A percentile compares a stretch with the other conserved stretches of the same genome.
Conservation (phyloP, 2,329 filamentous ascomycete species). For the Trichoderma arundinaceum region DNA sequence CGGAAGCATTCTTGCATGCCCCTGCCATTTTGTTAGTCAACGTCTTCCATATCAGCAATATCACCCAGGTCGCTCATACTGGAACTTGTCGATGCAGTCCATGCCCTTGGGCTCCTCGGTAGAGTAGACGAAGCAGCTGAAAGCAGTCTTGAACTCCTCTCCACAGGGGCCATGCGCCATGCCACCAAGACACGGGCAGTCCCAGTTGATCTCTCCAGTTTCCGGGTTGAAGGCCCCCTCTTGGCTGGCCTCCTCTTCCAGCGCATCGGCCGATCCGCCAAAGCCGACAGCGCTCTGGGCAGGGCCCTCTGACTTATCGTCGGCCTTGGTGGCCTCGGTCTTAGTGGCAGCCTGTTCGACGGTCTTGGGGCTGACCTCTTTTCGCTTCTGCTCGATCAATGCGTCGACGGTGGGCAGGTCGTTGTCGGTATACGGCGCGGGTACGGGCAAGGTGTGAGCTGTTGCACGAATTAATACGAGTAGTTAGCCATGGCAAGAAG, state of each 20-base stretch:
- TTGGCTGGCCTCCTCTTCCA: conserved; percentile 82
- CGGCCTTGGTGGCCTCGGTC: conserved; percentile 35
- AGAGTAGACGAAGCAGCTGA: conserved; percentile 98
- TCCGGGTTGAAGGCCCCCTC: conserved; percentile 97
- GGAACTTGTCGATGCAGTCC: conserved; percentile 97
- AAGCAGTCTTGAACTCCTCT: conserved; percentile 91
- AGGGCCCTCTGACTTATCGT: conserved; percentile 39
- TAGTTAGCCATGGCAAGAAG: neutral
- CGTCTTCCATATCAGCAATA: neutral
- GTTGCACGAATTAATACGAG: conserved; percentile 1
- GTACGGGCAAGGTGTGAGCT: conserved; percentile 47
- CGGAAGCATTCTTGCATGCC: conserved; percentile 98
- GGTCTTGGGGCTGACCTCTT: conserved; percentile 49
- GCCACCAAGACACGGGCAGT: conserved; percentile 94
- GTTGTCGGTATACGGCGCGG: conserved; percentile 61
- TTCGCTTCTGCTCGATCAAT: conserved; percentile 67
- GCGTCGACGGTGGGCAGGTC: conserved; percentile 70
- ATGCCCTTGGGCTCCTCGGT: conserved; percentile 95
- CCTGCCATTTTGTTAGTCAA: conserved; percentile 56
- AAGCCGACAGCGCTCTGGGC: conserved; percentile 37
- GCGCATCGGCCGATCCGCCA: conserved; percentile 53
- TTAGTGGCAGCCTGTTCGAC: conserved; percentile 31
- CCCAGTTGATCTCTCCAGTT: conserved; percentile 99
- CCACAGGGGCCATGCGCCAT: conserved; percentile 98
- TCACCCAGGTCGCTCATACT: conserved; percentile 62